Percentiles rank a stretch among this genome's conserved stretches.
phyloP scores from a whole-genome alignment of 345 rosid genomes.

The Populus euphratica region DNA sequence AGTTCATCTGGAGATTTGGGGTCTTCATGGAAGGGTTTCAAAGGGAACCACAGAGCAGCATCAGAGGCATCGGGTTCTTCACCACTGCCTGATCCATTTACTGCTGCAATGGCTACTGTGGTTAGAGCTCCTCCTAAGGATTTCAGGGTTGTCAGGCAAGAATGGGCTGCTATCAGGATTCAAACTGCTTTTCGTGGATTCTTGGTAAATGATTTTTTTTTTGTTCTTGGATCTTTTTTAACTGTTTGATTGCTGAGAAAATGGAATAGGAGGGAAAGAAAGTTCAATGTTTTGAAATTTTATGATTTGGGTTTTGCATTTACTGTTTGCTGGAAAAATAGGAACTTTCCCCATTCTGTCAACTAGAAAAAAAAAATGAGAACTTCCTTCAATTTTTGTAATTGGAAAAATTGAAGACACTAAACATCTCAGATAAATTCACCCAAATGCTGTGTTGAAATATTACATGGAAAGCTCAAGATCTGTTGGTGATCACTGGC shows the following conservation, averaged over 20 bases:
- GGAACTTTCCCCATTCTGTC: neutral
- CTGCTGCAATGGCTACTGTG: constrained; percentile 74
- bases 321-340: neutral
- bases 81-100: constrained; percentile 44
- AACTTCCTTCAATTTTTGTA: neutral
- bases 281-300: neutral
- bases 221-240: neutral
- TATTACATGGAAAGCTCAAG: neutral
- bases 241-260: constrained; percentile 1
- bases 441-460: neutral
- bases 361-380: too few relatives aligned
- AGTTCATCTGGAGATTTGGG: constrained; percentile 59
- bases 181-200: constrained; percentile 94
- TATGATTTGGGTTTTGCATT: neutral
- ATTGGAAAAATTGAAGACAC: neutral
- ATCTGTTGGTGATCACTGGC: neutral
- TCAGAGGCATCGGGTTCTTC: constrained; percentile 48
- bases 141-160: constrained; percentile 71
- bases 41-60: constrained; percentile 44
- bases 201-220: constrained; percentile 47
- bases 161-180: constrained; percentile 89
- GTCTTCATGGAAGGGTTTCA: constrained; percentile 58
- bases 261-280: neutral
- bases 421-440: neutral
- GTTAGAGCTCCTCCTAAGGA: constrained; percentile 83